A percentile compares a stretch with the other conserved stretches of the same genome.
phyloP scores from a whole-genome alignment of 2,329 filamentous ascomycete species.

The Calonectria hawksworthii region DNA sequence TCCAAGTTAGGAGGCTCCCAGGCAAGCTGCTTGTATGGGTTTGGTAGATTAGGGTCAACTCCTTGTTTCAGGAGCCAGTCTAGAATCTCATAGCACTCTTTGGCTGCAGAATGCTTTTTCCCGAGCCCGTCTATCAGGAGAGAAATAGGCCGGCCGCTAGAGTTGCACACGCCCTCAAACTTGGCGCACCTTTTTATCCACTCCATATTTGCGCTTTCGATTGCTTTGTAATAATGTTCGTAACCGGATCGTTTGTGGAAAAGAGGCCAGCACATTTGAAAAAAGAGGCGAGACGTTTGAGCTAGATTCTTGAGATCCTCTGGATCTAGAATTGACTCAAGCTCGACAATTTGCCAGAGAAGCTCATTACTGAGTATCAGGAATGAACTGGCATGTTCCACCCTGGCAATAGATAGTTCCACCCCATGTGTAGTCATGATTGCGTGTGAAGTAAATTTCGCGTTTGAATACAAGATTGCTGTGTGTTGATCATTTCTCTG shows the following conservation, averaged over 20 bases:
- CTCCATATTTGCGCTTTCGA: neutral
- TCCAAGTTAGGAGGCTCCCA: neutral
- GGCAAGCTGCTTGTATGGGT: neutral
- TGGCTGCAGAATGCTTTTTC: neutral
- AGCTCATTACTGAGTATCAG: neutral
- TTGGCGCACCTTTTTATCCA: neutral
- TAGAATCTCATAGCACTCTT: neutral
- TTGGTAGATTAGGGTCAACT: neutral
- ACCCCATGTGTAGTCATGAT: neutral
- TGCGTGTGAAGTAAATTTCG: neutral
- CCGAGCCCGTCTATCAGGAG: neutral
- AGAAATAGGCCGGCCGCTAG: neutral
- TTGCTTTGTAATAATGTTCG: neutral
- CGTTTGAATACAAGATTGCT: neutral
- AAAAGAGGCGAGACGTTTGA: neutral
- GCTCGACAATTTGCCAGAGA: neutral
- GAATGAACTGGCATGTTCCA: neutral
- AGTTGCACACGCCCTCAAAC: neutral
- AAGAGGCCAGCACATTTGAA: neutral
- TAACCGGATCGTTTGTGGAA: neutral
- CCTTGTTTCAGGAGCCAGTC: neutral
- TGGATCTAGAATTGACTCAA: neutral
- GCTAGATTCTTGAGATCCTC: neutral
- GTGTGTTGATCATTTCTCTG: too few relatives aligned
- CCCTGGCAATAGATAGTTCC: too few relatives aligned